Percentiles rank a stretch among this genome's conserved stretches.
Evolutionary conservation across 73 alveolate species (phyloP).

Genomic region (Symbiodinium natans): DNA sequence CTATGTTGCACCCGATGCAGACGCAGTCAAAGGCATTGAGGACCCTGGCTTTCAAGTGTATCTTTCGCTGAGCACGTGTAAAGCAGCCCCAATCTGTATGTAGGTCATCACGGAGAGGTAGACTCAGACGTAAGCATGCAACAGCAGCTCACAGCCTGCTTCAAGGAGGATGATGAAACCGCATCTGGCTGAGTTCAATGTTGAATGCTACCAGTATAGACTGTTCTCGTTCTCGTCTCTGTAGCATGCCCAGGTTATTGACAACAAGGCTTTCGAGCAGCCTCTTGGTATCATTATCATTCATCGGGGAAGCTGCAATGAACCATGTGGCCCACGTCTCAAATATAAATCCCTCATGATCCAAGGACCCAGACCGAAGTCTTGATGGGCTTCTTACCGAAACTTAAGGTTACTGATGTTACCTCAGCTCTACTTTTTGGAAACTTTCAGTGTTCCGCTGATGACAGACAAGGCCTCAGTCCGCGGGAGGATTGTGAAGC

Average conservation of each 20-base stretch:
- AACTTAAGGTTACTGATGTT: too few relatives aligned
- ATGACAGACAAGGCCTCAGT: background rate
- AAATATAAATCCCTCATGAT: background rate
- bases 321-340: background rate
- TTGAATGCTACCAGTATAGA: background rate
- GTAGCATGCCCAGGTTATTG: background rate
- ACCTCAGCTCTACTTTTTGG: too few relatives aligned
- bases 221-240: background rate
- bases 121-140: too few relatives aligned
- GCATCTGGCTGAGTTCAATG: background rate
- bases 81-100: too few relatives aligned
- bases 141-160: background rate
- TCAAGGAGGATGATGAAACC: background rate
- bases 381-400: background rate
- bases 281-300: background rate
- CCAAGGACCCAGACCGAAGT: background rate
- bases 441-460: too few relatives aligned
- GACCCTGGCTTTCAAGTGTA: too few relatives aligned
- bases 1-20: background rate
- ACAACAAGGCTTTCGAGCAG: background rate
- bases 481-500: background rate
- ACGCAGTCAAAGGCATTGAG: background rate
- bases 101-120: too few relatives aligned
- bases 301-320: too few relatives aligned
- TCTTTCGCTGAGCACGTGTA: too few relatives aligned